phyloP scores from a whole-genome alignment of 495 filamentous ascomycete species.

The Cladorrhinum samala region DNA sequence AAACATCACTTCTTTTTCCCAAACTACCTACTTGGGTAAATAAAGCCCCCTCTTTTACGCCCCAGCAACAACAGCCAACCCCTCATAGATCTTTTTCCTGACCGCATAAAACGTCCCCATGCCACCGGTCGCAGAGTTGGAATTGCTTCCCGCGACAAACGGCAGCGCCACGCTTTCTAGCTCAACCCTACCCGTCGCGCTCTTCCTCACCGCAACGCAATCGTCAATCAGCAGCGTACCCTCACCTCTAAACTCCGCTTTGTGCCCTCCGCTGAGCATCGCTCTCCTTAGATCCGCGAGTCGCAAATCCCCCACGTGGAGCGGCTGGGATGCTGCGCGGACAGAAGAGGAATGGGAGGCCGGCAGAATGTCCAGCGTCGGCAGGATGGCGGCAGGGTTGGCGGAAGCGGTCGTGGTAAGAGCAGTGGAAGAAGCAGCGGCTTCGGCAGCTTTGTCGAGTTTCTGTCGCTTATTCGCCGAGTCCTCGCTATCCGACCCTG shows the following conservation, averaged over 20 bases:
- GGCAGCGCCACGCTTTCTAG: constrained; percentile 68
- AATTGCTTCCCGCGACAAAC: constrained; percentile 2
- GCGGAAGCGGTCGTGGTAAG: background rate
- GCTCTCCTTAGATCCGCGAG: constrained; percentile 81
- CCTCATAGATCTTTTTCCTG: constrained; percentile 30
- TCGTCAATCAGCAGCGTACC: constrained; percentile 87
- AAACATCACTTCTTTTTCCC: too few relatives aligned
- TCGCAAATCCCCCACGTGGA: constrained; percentile 91
- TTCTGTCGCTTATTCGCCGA: constrained; percentile 26
- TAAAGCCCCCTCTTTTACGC: too few relatives aligned
- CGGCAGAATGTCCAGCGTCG: constrained; percentile 73
- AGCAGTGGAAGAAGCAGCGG: background rate
- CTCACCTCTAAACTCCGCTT: constrained; percentile 88
- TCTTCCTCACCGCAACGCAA: constrained; percentile 81
- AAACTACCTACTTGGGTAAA: too few relatives aligned
- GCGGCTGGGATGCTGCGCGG: constrained; percentile 71
- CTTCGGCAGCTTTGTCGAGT: constrained; percentile 10
- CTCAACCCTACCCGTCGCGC: constrained; percentile 78
- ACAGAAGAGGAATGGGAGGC: constrained; percentile 69
- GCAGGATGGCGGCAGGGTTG: constrained; percentile 31
- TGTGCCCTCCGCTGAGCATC: constrained; percentile 76
- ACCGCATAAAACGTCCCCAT: constrained; percentile 30
- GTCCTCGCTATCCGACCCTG: constrained; percentile 20
- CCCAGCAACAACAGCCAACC: constrained; percentile 30
- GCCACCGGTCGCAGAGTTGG: background rate